phyloP scores from a whole-genome alignment of 306 rosid genomes.

The Sphenostylis stenocarpa region DNA sequence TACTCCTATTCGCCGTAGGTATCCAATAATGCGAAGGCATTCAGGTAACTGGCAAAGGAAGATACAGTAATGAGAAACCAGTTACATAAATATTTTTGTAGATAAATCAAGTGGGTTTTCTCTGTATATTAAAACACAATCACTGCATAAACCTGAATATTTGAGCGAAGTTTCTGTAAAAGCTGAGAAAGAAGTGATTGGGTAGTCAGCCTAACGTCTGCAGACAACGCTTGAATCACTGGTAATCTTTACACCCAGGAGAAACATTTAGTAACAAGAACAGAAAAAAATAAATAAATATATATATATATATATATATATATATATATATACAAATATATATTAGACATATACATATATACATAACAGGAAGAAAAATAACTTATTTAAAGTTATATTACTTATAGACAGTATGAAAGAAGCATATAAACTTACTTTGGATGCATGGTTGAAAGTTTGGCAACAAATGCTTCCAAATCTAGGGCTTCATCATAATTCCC shows the following conservation, averaged over 20 bases:
- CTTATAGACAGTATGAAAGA: constrained; percentile 4
- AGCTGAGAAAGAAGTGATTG: constrained; percentile 97
- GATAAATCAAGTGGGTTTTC: constrained; percentile 21
- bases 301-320: not conserved
- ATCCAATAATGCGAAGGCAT: constrained; percentile 95
- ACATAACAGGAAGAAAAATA: not conserved
- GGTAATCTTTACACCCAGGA: constrained; percentile 51
- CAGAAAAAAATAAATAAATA: no score
- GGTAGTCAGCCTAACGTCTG: constrained; percentile 88
- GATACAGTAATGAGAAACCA: constrained; percentile 24
- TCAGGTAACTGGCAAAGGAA: constrained; percentile 74
- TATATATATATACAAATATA: not conserved
- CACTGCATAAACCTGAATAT: constrained; percentile 74
- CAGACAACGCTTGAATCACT: constrained; percentile 81
- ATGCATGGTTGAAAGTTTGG: constrained; percentile 93
- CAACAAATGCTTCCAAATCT: constrained; percentile 91
- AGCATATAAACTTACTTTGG: constrained; percentile 64
- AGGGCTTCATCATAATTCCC: constrained; percentile 98
- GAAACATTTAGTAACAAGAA: constrained; percentile 3
- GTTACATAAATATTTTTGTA: not conserved
- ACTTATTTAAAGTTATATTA: constrained; percentile 12
- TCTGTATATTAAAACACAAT: constrained; percentile 14
- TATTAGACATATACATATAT: no score
- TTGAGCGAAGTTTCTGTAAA: constrained; percentile 97
- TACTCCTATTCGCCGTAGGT: constrained; percentile 84